Conservation (phyloP, 2,329 filamentous ascomycete species). For the Rugonectria rugulosa region DNA sequence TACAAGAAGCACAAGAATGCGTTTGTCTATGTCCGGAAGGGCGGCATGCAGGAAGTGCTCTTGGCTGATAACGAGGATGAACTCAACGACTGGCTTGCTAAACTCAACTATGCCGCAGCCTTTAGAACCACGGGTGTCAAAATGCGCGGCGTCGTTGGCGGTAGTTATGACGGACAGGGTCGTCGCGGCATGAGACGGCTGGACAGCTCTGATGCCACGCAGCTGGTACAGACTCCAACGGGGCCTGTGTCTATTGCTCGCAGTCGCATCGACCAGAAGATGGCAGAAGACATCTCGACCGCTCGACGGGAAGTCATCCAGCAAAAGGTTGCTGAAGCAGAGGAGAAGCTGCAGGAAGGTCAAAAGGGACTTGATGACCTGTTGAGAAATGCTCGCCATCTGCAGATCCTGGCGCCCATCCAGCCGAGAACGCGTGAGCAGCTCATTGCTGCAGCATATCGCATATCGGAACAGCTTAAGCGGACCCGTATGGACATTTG, state of each 20-base stretch:
- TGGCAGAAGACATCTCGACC: conserved; percentile 84
- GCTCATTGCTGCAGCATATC: conserved; percentile 82
- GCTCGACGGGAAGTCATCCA: conserved; percentile 85
- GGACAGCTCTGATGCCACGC: conserved; percentile 66
- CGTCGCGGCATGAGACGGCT: conserved; percentile 76
- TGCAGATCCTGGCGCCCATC: conserved; percentile 88
- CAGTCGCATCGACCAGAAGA: conserved; percentile 78
- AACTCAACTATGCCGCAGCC: conserved; percentile 94
- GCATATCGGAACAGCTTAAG: conserved; percentile 86
- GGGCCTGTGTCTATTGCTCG: conserved; percentile 78
- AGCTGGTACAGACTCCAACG: conserved; percentile 71
- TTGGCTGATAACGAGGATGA: conserved; percentile 90
- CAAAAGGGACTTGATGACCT: conserved; percentile 84
- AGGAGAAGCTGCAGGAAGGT: conserved; percentile 75
- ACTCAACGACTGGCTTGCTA: conserved; percentile 95
- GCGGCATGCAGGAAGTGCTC: conserved; percentile 87
- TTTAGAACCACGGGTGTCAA: conserved; percentile 91
- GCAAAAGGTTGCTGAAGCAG: conserved; percentile 82
- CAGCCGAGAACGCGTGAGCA: conserved; percentile 89
- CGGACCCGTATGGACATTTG: conserved; percentile 96
- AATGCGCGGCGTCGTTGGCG: conserved; percentile 86
- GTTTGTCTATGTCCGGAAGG: conserved; percentile 88
- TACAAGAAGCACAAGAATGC: conserved; percentile 98
- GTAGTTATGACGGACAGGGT: conserved; percentile 83
- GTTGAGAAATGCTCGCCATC: conserved; percentile 86